A percentile compares a stretch with the other conserved stretches of the same genome.
Evolutionary conservation across 2,329 filamentous ascomycete species (phyloP).

Genomic region (Iodosphaeria phyllophila): DNA sequence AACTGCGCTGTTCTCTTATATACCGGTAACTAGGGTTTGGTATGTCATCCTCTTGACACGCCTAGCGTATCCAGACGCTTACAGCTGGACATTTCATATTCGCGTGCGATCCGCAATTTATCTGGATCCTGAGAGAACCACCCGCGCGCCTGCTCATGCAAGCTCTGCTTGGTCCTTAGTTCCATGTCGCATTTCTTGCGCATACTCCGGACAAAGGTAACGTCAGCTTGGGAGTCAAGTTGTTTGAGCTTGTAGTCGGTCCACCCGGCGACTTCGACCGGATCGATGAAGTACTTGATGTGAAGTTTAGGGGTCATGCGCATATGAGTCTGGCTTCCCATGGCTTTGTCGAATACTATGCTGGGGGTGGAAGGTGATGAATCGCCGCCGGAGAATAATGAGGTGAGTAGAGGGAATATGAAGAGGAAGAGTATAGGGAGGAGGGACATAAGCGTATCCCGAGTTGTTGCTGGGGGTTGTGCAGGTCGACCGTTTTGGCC

Average conservation of each 20-base stretch:
- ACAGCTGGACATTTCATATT: conserved; percentile 32
- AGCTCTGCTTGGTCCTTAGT: conserved; percentile 39
- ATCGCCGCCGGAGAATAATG: conserved; percentile 45
- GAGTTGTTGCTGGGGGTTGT: conserved; percentile 29
- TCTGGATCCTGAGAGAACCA: conserved; percentile 73
- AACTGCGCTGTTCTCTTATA: too few relatives aligned
- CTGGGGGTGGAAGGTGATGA: conserved; percentile 38
- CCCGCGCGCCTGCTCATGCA: conserved; percentile 63
- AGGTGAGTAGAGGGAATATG: conserved; percentile 65
- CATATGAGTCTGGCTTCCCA: conserved; percentile 48
- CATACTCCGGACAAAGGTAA: conserved; percentile 48
- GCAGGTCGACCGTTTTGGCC: too few relatives aligned
- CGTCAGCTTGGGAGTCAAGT: conserved; percentile 63
- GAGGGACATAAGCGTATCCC: conserved; percentile 51
- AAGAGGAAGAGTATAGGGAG: conserved; percentile 83
- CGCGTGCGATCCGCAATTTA: conserved; percentile 54
- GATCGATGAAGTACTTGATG: conserved; percentile 74
- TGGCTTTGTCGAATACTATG: conserved; percentile 57
- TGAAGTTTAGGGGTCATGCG: conserved; percentile 50
- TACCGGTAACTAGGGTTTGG: too few relatives aligned
- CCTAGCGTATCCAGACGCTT: conserved; percentile 26
- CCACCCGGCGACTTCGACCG: conserved; percentile 54
- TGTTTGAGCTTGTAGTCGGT: conserved; percentile 48
- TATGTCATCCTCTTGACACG: too few relatives aligned
- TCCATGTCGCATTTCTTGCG: conserved; percentile 60